These are phyloP conservation scores for Periconia digitata DNA, from an alignment of 2,329 filamentous ascomycete genomes.

Conservation along the genomic window DNA sequence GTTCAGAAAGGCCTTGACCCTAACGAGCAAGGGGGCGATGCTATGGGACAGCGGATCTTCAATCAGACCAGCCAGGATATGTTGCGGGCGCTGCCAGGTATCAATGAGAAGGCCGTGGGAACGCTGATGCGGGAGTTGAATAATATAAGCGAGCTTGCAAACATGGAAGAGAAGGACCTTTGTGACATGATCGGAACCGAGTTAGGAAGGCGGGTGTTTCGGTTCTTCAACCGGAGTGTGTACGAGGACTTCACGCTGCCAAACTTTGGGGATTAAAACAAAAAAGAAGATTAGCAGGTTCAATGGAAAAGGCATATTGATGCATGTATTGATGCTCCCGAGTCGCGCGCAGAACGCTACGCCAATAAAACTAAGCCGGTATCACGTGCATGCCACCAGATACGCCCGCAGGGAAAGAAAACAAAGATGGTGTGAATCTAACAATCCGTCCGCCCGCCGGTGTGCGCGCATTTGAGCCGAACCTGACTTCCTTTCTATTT, in stretches of 20 bases:
- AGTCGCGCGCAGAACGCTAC: neutral
- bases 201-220: slow-evolving; percentile 71
- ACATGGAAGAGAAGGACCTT: slow-evolving; percentile 76
- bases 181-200: slow-evolving; percentile 75
- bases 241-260: slow-evolving; percentile 35
- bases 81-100: slow-evolving; percentile 79
- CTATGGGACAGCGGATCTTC: slow-evolving; percentile 63
- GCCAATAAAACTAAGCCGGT: neutral
- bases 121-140: slow-evolving; percentile 71
- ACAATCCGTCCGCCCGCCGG: slow-evolving; percentile 40
- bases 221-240: slow-evolving; percentile 75
- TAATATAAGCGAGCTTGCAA: slow-evolving; percentile 80
- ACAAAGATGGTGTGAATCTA: neutral
- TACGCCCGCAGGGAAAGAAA: neutral
- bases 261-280: slow-evolving; percentile 11
- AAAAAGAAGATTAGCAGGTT: neutral
- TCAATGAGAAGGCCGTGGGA: slow-evolving; percentile 72
- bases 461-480: slow-evolving; percentile 43
- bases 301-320: neutral
- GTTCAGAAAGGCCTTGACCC: slow-evolving; percentile 78
- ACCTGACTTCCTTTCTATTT: slow-evolving; percentile 12
- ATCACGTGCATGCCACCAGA: neutral
- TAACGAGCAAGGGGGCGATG: slow-evolving; percentile 54
- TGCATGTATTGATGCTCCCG: neutral
- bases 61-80: slow-evolving; percentile 89